phyloP scores from a whole-genome alignment of 2,329 filamentous ascomycete species.

The Rutstroemia sp. region DNA sequence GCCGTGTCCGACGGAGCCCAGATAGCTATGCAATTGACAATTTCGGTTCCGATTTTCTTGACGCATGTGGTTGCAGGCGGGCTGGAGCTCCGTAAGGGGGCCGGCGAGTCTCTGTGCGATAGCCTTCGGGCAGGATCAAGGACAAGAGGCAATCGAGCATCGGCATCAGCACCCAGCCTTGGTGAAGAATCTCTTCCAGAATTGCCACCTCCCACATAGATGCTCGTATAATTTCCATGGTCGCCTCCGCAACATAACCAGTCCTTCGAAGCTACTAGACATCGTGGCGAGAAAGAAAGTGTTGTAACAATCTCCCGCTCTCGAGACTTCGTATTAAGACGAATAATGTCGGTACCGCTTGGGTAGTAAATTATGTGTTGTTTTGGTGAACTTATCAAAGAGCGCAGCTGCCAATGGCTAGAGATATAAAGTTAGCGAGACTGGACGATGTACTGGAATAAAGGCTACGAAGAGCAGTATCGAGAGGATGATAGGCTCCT shows the following conservation, averaged over 20 bases:
- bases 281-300: constrained; percentile 70
- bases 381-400: constrained; percentile 77
- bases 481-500: no score
- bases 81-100: constrained; percentile 14
- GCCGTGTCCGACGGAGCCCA: constrained; percentile 42
- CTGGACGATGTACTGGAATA: background rate
- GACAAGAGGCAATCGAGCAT: constrained; percentile 49
- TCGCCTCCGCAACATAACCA: constrained; percentile 91
- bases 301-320: constrained; percentile 68
- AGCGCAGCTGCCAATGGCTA: constrained; percentile 84
- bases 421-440: constrained; percentile 13
- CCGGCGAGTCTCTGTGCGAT: constrained; percentile 9
- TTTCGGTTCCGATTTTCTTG: constrained; percentile 48
- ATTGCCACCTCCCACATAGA: constrained; percentile 21
- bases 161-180: constrained; percentile 38
- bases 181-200: background rate
- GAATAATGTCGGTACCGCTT: constrained; percentile 62
- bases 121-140: constrained; percentile 29
- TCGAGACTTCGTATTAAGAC: constrained; percentile 59
- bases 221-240: constrained; percentile 65
- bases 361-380: constrained; percentile 80
- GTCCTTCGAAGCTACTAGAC: constrained; percentile 75
- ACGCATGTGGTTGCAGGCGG: constrained; percentile 29
- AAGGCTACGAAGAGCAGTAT: background rate
- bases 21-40: constrained; percentile 60